Base-by-base conservation (phyloP, 108 stramenopile genomes). In the Nitzschia inconspicua region DNA sequence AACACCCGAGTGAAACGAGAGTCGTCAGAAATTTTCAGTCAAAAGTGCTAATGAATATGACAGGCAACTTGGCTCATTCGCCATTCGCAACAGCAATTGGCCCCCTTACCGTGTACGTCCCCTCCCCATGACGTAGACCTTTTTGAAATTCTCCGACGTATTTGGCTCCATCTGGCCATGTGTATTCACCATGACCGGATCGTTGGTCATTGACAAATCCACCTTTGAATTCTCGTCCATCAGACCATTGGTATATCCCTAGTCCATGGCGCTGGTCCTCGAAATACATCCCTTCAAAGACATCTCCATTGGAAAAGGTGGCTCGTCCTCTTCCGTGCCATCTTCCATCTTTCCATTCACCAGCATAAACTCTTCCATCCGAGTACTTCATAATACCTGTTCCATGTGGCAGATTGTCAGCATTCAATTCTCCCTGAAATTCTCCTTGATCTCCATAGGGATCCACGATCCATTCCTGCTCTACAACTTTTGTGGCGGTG, bases 211-310 rank as follows among this genome's bases (percentile, higher is more conserved):
- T 9, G 18, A 30, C 35, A 31, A 72, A 72, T 5, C 54, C 59
- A 7, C 95, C 95, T 50, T 83, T 70, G 64, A 86, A 93, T 23
- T 47, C 37, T 0, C 72, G 73, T 14, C 77, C 77, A 54, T 89
- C 89, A 1, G 72, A 40, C 83, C 86, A 92, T 1, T 42, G 54
- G 56, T 89, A 96, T 7, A 57, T 55, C 0, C 95, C 92, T 28
- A 67, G 70, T 3, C 92, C 95, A 60, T 70, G 77, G 11, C 76
- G 61, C 24, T 63, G 31, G 24, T 44, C 52, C 2, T 32, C 7
- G 13, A 6, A 24, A 14, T 41, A 63, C 11, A 41, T 28, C 0
- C 68, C 68, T 8, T 63, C 40, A 37, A 44, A 69, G 22, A 34
- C 11, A 23, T 68, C 67, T 11, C 67, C 67, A 50, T 80, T 72